A percentile compares a stretch with the other conserved stretches of the same genome.
phyloP scores from a whole-genome alignment of 2,329 filamentous ascomycete genomes.

The Aspergillus sp. region DNA sequence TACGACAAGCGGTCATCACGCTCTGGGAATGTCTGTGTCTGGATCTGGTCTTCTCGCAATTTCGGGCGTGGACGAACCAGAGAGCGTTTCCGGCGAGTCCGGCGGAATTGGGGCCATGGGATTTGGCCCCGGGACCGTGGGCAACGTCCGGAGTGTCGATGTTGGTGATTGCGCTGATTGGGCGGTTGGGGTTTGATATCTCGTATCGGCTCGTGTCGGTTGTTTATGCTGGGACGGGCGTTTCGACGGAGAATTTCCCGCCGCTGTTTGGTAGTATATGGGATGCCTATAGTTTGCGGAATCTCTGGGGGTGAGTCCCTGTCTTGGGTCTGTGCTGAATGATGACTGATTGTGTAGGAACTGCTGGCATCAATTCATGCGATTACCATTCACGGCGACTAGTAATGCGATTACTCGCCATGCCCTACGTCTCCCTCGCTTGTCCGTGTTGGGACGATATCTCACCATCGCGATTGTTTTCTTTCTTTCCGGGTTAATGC shows the following conservation, averaged over 20 bases:
- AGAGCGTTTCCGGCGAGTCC: background rate
- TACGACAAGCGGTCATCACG: background rate
- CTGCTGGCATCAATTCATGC: background rate
- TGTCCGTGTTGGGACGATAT: background rate
- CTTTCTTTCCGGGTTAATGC: background rate
- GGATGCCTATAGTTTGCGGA: background rate
- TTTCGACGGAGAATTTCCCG: background rate
- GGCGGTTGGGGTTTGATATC: background rate
- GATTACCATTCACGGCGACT: background rate
- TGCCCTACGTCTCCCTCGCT: background rate
- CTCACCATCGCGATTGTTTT: background rate
- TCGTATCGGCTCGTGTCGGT: background rate
- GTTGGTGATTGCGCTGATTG: background rate
- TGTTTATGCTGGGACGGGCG: background rate
- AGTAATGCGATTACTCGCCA: background rate
- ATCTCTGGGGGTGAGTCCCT: background rate
- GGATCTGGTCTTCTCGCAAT: background rate
- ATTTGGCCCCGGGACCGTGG: background rate
- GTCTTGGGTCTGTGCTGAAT: background rate
- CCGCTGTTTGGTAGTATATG: background rate
- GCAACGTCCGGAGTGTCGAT: background rate
- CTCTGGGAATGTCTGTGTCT: background rate
- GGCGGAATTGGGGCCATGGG: background rate
- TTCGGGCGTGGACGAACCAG: background rate
- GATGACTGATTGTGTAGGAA: background rate